Evolutionary conservation across 495 filamentous ascomycete species (phyloP), one percentile per base, ranked within the genome.

Genomic region (Xylaria intraflava): DNA sequence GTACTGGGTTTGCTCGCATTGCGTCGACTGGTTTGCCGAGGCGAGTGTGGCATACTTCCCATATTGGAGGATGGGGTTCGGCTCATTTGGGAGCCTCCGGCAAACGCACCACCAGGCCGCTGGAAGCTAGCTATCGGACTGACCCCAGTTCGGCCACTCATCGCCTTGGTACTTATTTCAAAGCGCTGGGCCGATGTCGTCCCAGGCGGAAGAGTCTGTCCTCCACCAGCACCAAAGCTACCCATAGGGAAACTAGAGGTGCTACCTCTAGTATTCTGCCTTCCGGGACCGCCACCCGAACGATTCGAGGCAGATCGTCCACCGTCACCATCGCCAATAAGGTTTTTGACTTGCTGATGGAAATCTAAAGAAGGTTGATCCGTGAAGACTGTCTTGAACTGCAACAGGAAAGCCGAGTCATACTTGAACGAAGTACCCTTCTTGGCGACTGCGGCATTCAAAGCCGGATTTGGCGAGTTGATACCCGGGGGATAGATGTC

Each of bases 281-380:
- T 63, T 29, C 72, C 78, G 39, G 81, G 69, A 30, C 74, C 68
- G 40, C 72, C 76, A 42, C 79, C 75, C 26, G 87, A 86, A 46
- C 89, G 81, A 51, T 83, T 79, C 24, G 89, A 87, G 46, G 82
- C 82, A 36, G 89, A 82, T 12, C 87, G 84, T 56, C 81, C 78
- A 53, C 76, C 69, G 47, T 89, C 86, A 27, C 73, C 71, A 54
- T 80, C 80, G 51, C 87, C 90, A 51, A 91, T 90, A 36, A 99
- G 82, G 23, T 84, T 87, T 64, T 96, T 89, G 58, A 98, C 78
- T 57, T 89, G 89, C 44, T 78, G 70, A 49, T 90, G 85, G 83
- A 95, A 98, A 60, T 96, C 90, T 12, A 88, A 58, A 2, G 89
- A 91, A 9, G 93, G 93, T 70, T 96, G 95, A 70, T 98, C 93